A percentile compares a stretch with the other conserved stretches of the same genome.
phyloP scores from a whole-genome alignment of 768 basidiomycete species.

The Hirschioporus abietinus region DNA sequence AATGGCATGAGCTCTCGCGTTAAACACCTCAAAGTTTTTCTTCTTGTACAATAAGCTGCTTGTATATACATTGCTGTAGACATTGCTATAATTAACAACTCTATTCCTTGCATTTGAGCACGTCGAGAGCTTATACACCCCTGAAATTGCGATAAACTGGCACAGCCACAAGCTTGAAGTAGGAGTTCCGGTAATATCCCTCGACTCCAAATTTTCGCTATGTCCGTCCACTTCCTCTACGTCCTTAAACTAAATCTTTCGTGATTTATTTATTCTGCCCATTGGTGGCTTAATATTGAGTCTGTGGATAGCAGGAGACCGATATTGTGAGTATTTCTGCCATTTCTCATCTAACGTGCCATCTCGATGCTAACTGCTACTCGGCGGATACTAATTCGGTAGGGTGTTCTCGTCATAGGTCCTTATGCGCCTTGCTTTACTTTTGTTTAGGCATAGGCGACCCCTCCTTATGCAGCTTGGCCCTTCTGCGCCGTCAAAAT shows the following conservation, averaged over 20 bases:
- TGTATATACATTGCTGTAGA: too few relatives aligned
- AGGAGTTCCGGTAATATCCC: background rate
- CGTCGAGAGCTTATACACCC: too few relatives aligned
- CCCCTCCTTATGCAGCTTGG: slow-evolving; percentile 59
- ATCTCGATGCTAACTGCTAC: background rate
- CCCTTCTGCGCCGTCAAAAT: slow-evolving; percentile 22
- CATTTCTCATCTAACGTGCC: background rate
- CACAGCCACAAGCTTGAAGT: background rate
- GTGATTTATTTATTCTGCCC: background rate
- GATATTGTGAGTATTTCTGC: background rate
- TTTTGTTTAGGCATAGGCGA: slow-evolving; percentile 40
- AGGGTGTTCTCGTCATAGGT: background rate
- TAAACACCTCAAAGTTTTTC: background rate
- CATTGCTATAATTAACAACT: too few relatives aligned
- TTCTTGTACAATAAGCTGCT: background rate
- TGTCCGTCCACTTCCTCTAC: background rate
- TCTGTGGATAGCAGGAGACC: background rate
- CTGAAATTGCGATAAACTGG: background rate
- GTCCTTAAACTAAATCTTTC: background rate
- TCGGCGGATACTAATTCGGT: slow-evolving; percentile 1
- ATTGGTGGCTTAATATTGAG: background rate
- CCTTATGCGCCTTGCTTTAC: slow-evolving; percentile 46
- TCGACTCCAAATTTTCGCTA: background rate
- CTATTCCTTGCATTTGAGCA: too few relatives aligned
- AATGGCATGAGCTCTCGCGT: background rate